These are phyloP conservation scores for Chrysanthemum lavandulifolium DNA, from an alignment of 129 eudicot species.

Conservation along the genomic window DNA sequence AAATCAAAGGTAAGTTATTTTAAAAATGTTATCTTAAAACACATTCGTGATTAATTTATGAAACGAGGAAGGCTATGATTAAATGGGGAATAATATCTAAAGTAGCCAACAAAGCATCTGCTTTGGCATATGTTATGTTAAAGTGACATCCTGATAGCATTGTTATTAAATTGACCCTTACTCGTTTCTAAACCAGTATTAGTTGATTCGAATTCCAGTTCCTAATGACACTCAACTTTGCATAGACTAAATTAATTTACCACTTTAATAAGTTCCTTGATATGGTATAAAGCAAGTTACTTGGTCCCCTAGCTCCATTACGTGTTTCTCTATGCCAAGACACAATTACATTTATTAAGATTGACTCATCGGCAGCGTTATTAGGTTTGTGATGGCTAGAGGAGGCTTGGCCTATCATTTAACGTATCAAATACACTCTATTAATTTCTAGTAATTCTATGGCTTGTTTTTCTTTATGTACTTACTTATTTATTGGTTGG, in stretches of 20 bases:
- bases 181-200: slow-evolving; percentile 14
- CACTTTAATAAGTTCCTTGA: slow-evolving; percentile 15
- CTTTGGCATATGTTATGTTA: slow-evolving; percentile 43
- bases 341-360: slow-evolving; percentile 2
- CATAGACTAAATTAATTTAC: slow-evolving; percentile 20
- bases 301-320: neutral
- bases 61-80: slow-evolving; percentile 32
- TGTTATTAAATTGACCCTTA: slow-evolving; percentile 19
- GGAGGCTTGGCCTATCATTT: neutral
- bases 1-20: slow-evolving; percentile 3
- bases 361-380: no score
- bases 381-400: neutral
- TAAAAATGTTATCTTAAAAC: neutral
- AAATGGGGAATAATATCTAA: slow-evolving; percentile 33
- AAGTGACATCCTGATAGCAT: slow-evolving; percentile 30
- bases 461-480: slow-evolving; percentile 17
- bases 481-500: slow-evolving; percentile 6
- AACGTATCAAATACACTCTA: slow-evolving; percentile 1
- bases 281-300: slow-evolving; percentile 20
- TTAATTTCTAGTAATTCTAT: slow-evolving; percentile 2
- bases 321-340: slow-evolving; percentile 4
- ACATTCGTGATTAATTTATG: slow-evolving; percentile 9
- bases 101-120: slow-evolving; percentile 43
- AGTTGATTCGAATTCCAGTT: slow-evolving; percentile 22
- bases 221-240: slow-evolving; percentile 22